Conservation (phyloP, 495 filamentous ascomycete genomes). For the Echria macrotheca region DNA sequence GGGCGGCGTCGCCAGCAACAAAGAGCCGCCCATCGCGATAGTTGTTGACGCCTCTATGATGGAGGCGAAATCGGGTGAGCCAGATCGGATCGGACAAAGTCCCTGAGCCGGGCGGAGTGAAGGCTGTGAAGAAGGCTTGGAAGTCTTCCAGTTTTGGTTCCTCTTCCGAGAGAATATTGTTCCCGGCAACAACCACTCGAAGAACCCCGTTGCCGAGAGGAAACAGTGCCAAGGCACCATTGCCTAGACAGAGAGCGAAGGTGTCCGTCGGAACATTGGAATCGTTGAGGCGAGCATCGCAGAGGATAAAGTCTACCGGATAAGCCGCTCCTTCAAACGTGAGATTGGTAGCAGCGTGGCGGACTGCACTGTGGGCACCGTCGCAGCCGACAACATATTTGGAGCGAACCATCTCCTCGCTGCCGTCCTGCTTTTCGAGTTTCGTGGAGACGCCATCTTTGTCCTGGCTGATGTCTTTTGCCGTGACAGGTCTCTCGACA, state of each 20-base stretch:
- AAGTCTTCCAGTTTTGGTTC: conserved; percentile 27
- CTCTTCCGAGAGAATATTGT: conserved; percentile 12
- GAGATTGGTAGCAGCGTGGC: conserved; percentile 32
- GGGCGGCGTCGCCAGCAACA: conserved; percentile 54
- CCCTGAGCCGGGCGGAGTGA: conserved; percentile 29
- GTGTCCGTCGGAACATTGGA: conserved; percentile 25
- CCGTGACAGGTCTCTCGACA: conserved; percentile 32
- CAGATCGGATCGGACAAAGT: conserved; percentile 30
- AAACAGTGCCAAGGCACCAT: conserved; percentile 25
- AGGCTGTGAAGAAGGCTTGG: conserved; percentile 23
- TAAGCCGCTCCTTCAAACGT: conserved; percentile 38
- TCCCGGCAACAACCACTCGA: conserved; percentile 27
- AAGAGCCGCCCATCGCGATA: conserved; percentile 40
- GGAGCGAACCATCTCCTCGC: conserved; percentile 24
- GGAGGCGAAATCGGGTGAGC: conserved; percentile 37
- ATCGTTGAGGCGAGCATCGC: conserved; percentile 34
- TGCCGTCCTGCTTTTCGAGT: conserved; percentile 19
- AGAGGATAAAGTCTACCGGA: conserved; percentile 41
- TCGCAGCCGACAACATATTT: conserved; percentile 44
- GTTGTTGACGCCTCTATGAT: conserved; percentile 32
- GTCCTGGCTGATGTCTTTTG: conserved; percentile 32
- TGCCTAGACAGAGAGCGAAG: conserved; percentile 23
- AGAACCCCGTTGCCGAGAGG: conserved; percentile 26
- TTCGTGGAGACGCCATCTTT: conserved; percentile 27
- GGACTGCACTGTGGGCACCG: conserved; percentile 39